A percentile compares a stretch with the other conserved stretches of the same genome.
These are phyloP conservation scores for Medicago lupulina DNA, from an alignment of 306 rosid species.

Conservation along the genomic window DNA sequence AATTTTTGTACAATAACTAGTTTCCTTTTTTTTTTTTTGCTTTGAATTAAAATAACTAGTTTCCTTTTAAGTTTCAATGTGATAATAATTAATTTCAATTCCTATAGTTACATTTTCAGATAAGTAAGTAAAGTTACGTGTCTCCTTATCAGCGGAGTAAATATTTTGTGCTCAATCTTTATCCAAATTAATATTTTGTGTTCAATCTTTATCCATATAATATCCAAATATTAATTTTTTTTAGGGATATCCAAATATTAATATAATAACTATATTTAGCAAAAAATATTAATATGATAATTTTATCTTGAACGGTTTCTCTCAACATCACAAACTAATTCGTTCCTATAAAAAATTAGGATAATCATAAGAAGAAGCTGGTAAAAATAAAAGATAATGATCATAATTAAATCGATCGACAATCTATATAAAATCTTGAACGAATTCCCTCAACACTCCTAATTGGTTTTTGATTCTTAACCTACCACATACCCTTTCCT, in stretches of 20 bases:
- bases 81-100: not conserved
- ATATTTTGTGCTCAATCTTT: not conserved
- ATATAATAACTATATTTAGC: no score
- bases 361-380: no score
- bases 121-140: not conserved
- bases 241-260: not conserved
- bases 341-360: no score
- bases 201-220: not conserved
- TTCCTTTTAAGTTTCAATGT: not conserved
- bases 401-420: not conserved
- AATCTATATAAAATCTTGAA: not conserved
- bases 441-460: not conserved
- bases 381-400: not conserved
- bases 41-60: not conserved
- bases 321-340: no score
- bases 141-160: not conserved
- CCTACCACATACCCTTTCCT: not conserved
- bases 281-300: no score
- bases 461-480: not conserved
- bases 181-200: not conserved
- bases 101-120: not conserved
- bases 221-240: not conserved
- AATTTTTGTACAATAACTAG: not conserved
- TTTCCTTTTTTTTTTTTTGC: no score
- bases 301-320: no score